These are phyloP conservation scores for Cladophialophora exuberans DNA, from an alignment of 2,329 filamentous ascomycete species.

Conservation along the genomic window DNA sequence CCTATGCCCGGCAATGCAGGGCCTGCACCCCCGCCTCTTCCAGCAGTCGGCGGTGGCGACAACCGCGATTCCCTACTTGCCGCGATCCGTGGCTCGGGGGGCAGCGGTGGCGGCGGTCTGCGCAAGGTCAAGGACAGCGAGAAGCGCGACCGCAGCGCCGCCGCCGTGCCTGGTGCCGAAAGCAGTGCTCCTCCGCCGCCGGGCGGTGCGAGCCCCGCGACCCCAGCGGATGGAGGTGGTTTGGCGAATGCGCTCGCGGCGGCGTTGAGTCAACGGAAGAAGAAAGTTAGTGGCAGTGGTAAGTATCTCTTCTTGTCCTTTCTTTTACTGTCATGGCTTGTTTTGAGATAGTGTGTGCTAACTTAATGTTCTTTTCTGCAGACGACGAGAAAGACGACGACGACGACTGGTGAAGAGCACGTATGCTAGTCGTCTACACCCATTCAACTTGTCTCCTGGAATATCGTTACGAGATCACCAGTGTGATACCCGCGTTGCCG, in stretches of 20 bases:
- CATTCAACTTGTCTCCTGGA: too few relatives aligned
- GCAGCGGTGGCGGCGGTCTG: slow-evolving; percentile 58
- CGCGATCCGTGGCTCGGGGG: slow-evolving; percentile 58
- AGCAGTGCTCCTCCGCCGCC: slow-evolving; percentile 59
- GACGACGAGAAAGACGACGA: slow-evolving; percentile 52
- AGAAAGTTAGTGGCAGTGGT: slow-evolving; percentile 95
- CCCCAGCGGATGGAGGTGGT: slow-evolving; percentile 51
- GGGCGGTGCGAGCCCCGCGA: slow-evolving; percentile 54
- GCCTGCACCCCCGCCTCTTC: slow-evolving; percentile 50
- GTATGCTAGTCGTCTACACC: too few relatives aligned
- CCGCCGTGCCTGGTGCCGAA: slow-evolving; percentile 52
- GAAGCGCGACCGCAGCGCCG: slow-evolving; percentile 51
- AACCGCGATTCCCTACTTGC: slow-evolving; percentile 50
- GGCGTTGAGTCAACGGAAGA: slow-evolving; percentile 79
- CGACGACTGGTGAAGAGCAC: slow-evolving; percentile 46
- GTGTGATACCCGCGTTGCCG: too few relatives aligned
- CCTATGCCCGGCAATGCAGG: slow-evolving; percentile 35
- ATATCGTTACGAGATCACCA: too few relatives aligned
- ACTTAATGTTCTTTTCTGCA: slow-evolving; percentile 35
- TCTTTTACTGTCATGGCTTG: background rate
- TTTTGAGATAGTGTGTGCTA: slow-evolving; percentile 30
- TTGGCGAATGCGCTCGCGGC: slow-evolving; percentile 83
- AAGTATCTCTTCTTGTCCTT: slow-evolving; percentile 51
- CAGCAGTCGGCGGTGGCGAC: slow-evolving; percentile 44
- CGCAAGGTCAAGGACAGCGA: slow-evolving; percentile 51